Conservation (phyloP, 139 green algal genomes). For the Chlorella sp. region DNA sequence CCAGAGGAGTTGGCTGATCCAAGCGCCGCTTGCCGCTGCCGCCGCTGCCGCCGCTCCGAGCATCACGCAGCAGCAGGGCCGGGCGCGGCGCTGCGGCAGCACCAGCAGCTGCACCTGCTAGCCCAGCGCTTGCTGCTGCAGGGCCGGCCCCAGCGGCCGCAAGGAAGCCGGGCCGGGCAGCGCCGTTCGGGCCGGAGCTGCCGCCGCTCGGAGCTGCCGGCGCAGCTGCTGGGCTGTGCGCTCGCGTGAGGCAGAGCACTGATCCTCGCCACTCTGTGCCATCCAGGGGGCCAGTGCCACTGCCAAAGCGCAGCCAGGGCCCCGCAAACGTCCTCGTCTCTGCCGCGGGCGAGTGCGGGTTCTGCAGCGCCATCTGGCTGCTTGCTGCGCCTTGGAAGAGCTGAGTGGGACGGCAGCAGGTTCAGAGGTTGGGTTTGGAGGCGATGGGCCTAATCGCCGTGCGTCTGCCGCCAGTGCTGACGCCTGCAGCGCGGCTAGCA, state of each 20-base stretch:
- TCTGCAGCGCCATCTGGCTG: background rate
- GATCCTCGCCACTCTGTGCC: slow-evolving; percentile 20
- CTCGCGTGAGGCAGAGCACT: slow-evolving; percentile 22
- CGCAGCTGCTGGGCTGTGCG: background rate
- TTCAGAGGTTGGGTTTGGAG: background rate
- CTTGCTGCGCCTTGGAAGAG: background rate
- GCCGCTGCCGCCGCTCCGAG: background rate
- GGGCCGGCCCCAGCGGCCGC: no score
- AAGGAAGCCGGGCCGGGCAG: no score
- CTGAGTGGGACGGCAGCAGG: background rate
- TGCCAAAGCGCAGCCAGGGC: slow-evolving; percentile 37
- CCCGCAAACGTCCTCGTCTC: slow-evolving; percentile 20
- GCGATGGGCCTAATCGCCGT: no score
- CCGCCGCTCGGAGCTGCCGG: no score
- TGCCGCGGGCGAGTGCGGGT: background rate
- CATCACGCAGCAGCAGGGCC: background rate
- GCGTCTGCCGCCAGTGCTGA: no score
- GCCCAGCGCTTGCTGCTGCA: no score
- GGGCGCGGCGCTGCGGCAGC: background rate
- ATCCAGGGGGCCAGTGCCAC: slow-evolving; percentile 12
- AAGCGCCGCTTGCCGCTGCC: background rate
- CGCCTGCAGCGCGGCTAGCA: no score
- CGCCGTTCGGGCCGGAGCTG: no score
- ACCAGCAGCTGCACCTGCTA: background rate
- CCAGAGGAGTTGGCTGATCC: slow-evolving; percentile 22